Evolutionary conservation across 2,329 filamentous ascomycete species (phyloP).

Genomic region (Aspergillus melleus): DNA sequence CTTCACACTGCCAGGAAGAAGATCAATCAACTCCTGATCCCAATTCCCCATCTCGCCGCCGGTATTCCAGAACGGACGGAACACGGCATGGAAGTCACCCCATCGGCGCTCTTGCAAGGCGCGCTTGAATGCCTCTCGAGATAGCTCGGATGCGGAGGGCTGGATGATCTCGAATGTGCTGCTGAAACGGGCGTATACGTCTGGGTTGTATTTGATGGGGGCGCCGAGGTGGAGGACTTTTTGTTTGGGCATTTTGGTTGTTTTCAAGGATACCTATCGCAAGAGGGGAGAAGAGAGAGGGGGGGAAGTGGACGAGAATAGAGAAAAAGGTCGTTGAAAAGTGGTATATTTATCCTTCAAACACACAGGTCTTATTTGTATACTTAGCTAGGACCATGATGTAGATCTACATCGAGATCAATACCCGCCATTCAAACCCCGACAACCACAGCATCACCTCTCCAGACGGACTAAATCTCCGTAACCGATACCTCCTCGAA

Average conservation of each 20-base stretch:
- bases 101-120: constrained; percentile 44
- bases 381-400: too few species aligned
- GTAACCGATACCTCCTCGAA: too few species aligned
- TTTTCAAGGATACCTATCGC: background rate
- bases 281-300: background rate
- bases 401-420: too few species aligned
- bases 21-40: constrained; percentile 58
- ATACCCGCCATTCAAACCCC: too few species aligned
- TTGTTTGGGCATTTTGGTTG: constrained; percentile 30
- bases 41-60: constrained; percentile 66
- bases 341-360: too few species aligned
- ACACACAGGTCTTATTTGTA: too few species aligned
- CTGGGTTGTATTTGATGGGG: constrained; percentile 50
- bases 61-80: constrained; percentile 64
- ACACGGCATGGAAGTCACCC: constrained; percentile 48
- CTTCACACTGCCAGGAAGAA: constrained; percentile 55
- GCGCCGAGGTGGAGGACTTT: constrained; percentile 48
- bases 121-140: constrained; percentile 41
- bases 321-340: too few species aligned
- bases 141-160: constrained; percentile 34
- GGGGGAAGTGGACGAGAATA: background rate
- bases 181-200: constrained; percentile 43
- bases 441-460: too few species aligned
- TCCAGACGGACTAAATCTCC: too few species aligned
- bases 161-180: constrained; percentile 44